phyloP scores from a whole-genome alignment of 2,329 filamentous ascomycete species.

The Diaporthe helianthi region DNA sequence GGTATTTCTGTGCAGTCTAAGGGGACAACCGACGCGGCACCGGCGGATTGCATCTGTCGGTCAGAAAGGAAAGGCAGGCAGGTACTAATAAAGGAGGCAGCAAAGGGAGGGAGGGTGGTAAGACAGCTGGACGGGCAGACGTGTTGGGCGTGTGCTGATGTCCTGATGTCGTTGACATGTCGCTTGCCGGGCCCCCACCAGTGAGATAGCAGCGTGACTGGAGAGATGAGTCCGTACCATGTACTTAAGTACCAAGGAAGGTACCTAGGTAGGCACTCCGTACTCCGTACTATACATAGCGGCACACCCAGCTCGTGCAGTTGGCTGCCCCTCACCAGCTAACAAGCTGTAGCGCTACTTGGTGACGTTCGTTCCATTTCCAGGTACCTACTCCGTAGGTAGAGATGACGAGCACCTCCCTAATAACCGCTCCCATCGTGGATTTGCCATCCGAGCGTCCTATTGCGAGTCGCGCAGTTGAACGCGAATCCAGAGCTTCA shows the following conservation, averaged over 20 bases:
- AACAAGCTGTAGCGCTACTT: background rate
- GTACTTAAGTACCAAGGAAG: too few relatives aligned
- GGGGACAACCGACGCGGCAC: background rate
- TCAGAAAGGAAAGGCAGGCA: constrained; percentile 4
- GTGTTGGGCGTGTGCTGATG: constrained; percentile 18
- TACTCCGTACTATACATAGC: background rate
- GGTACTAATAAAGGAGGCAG: background rate
- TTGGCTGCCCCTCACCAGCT: constrained; percentile 12
- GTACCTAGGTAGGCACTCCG: too few relatives aligned
- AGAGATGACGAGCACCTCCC: constrained; percentile 19
- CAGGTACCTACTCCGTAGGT: too few relatives aligned
- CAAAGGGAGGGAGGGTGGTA: constrained; percentile 7
- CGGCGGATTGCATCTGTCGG: constrained; percentile 15
- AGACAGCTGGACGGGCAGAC: constrained; percentile 3
- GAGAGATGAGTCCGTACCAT: too few relatives aligned
- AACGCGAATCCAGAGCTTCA: background rate
- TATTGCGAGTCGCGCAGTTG: constrained; percentile 6
- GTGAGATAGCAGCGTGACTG: constrained; percentile 7
- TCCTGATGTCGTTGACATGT: constrained; percentile 26
- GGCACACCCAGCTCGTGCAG: background rate
- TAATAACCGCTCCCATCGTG: background rate
- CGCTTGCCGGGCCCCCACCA: constrained; percentile 15
- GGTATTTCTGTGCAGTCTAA: constrained; percentile 5
- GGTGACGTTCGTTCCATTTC: constrained; percentile 23
- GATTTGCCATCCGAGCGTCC: constrained; percentile 11